A percentile compares a stretch with the other conserved stretches of the same genome.
These are phyloP conservation scores for Nicotiana paniculata DNA, from an alignment of 257 asterid genomes.

Conservation along the genomic window DNA sequence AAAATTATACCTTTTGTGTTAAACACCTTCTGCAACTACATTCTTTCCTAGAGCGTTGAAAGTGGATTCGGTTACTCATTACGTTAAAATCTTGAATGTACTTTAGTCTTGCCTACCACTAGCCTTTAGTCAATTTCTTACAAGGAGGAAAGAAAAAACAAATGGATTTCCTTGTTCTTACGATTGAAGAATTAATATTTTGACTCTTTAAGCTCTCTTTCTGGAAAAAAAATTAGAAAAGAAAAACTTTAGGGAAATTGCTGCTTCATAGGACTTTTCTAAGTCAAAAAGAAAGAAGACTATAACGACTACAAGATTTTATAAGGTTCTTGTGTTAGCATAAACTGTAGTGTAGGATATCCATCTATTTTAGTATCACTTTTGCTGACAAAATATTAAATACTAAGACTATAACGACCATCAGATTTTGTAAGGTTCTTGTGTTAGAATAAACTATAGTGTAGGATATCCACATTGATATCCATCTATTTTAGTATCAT, in stretches of 20 bases:
- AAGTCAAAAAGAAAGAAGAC: background rate
- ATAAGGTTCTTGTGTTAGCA: background rate
- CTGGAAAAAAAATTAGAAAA: background rate
- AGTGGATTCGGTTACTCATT: too few relatives aligned
- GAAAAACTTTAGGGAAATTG: background rate
- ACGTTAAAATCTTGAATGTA: too few relatives aligned
- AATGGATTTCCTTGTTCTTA: too few relatives aligned
- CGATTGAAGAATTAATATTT: too few relatives aligned
- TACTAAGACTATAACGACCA: background rate
- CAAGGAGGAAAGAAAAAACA: too few relatives aligned
- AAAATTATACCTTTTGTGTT: too few relatives aligned
- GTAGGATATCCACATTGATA: background rate
- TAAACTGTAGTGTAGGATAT: background rate
- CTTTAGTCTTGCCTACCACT: too few relatives aligned
- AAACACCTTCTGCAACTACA: background rate
- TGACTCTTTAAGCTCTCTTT: too few relatives aligned
- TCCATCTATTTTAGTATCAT: background rate
- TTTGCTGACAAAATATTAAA: background rate
- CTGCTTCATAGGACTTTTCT: background rate
- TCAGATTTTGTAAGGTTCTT: background rate
- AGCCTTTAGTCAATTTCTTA: too few relatives aligned
- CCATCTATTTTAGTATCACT: background rate
- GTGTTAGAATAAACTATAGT: too few relatives aligned
- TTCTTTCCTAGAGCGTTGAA: too few relatives aligned
- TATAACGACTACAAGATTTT: background rate